Evolutionary conservation across 108 stramenopile species (phyloP), one percentile per base, ranked within the genome.

Genomic region (Fragilariopsis cylindrus): DNA sequence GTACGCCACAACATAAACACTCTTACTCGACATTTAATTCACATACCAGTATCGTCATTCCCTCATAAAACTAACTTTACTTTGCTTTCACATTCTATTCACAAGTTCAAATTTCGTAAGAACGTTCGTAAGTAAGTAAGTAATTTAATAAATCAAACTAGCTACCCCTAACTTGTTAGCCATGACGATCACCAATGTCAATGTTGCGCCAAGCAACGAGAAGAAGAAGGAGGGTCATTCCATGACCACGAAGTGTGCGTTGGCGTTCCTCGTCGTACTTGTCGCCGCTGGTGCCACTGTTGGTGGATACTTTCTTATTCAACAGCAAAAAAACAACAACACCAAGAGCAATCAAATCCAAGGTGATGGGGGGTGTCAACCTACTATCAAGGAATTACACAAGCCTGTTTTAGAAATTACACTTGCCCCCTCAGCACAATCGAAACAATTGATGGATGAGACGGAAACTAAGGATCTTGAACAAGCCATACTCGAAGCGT

Each of bases 361-460:
- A 11, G 16, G 16, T 8, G 58, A 60, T 16, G 16, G 18, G 13
- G 13, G 12, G n/a, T 68, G 66, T 18, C 47, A 48, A 45, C 66
- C 16, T 52, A 11, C 49, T 6, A 15, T 68, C 19, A 68, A 68
- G 18, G 66, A 68, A 16, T 21, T 48, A 4, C 48, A 68, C 19
- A 30, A 68, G 8, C 66, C 66, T 18, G 39, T 68, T 18, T 3
- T 63, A 45, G 62, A n/a, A 40, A 68, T 68, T 18, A 68, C 48
- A 0, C 66, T 68, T 49, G 21, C 66, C 8, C 0, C 21, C 12
- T 60, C 21, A 16, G 19, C 42, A 49, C 21, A 39, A 3, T 47
- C 46, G 44, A 47, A 65, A 48, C 39, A 18, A 11, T 8, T 40
- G 16, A 3, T 68, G 3, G n/a, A 45, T 18, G 48, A 52, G 4